phyloP scores from a whole-genome alignment of 257 asterid species.

The Rubia yunnanensis region DNA sequence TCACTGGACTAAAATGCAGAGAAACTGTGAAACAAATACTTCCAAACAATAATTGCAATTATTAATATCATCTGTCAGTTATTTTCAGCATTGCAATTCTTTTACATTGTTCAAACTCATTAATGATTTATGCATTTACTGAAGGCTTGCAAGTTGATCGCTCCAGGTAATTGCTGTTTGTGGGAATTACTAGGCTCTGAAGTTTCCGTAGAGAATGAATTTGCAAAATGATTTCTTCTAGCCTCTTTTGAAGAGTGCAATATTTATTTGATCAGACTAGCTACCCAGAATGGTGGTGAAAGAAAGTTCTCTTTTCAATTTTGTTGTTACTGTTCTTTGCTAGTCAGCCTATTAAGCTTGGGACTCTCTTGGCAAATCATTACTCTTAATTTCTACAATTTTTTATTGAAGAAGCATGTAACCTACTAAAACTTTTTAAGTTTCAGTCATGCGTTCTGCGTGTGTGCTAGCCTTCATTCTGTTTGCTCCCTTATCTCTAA shows the following conservation, averaged over 20 bases:
- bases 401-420: background rate
- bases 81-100: background rate
- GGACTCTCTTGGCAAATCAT: background rate
- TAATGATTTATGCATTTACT: background rate
- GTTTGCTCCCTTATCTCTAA: background rate
- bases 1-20: background rate
- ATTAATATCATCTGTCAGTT: background rate
- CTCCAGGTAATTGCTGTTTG: background rate
- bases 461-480: background rate
- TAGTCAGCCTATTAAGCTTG: background rate
- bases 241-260: background rate
- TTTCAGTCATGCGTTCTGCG: background rate
- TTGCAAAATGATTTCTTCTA: background rate
- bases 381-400: background rate
- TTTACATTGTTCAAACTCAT: background rate
- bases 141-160: background rate
- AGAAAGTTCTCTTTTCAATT: background rate
- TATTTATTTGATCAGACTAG: background rate
- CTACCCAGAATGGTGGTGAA: background rate
- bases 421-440: background rate
- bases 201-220: background rate
- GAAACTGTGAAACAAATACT: background rate
- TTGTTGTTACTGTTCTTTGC: background rate
- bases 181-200: background rate
- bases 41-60: background rate